phyloP scores from a whole-genome alignment of 2,329 filamentous ascomycete species.

The Pyrenophora tritici-repentis region DNA sequence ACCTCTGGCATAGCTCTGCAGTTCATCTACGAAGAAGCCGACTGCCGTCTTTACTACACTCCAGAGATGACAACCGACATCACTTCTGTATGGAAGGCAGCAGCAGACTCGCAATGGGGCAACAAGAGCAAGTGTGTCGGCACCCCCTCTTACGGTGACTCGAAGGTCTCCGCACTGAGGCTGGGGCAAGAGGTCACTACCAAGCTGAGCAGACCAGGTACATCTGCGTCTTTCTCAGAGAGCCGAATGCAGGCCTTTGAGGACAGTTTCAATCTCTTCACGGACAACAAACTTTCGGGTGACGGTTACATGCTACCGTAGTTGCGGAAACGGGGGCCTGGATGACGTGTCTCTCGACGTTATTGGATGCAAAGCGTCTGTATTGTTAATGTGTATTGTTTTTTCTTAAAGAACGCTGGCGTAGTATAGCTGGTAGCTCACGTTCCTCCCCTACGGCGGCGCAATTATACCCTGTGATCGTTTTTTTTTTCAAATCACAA shows the following conservation, averaged over 20 bases:
- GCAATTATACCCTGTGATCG: too few relatives aligned
- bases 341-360: too few relatives aligned
- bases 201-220: constrained; percentile 24
- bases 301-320: constrained; percentile 46
- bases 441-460: too few relatives aligned
- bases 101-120: constrained; percentile 45
- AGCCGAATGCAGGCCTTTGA: constrained; percentile 33
- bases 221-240: constrained; percentile 18
- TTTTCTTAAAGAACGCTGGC: too few relatives aligned
- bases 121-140: constrained; percentile 39
- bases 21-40: constrained; percentile 48
- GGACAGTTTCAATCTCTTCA: constrained; percentile 36
- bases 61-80: constrained; percentile 49
- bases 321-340: background rate
- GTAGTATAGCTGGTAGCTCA: too few relatives aligned
- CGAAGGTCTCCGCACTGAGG: constrained; percentile 23
- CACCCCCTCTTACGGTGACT: constrained; percentile 21
- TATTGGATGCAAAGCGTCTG: too few relatives aligned
- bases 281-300: constrained; percentile 31
- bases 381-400: too few relatives aligned
- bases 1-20: constrained; percentile 42
- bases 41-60: constrained; percentile 49
- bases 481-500: too few relatives aligned
- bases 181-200: constrained; percentile 26
- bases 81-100: constrained; percentile 46